Conservation (phyloP, 208 protist species). For the Trichomonas vaginalis region DNA sequence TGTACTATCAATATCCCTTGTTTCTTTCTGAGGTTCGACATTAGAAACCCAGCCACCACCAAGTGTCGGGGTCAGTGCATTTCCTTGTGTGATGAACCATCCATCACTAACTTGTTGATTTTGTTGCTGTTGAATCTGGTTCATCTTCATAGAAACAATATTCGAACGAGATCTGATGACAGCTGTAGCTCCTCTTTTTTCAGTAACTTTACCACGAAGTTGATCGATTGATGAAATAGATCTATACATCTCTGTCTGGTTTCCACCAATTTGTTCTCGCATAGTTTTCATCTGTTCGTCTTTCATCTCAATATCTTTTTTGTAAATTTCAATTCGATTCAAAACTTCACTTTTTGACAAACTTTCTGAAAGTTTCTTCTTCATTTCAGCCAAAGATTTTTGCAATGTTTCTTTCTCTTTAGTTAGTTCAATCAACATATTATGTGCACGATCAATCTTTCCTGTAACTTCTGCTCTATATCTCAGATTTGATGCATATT, state of each 20-base stretch:
- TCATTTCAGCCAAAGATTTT: background rate
- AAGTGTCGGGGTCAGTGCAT: background rate
- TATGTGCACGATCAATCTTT: background rate
- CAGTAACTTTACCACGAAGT: background rate
- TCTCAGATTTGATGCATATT: background rate
- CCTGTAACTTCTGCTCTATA: background rate
- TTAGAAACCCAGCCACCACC: background rate
- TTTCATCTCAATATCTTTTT: background rate
- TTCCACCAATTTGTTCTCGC: background rate
- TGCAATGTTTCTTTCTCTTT: background rate
- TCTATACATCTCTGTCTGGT: background rate
- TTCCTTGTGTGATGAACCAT: background rate
- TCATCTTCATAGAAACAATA: background rate
- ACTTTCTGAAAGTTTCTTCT: background rate
- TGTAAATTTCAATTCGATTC: background rate
- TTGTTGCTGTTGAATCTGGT: background rate
- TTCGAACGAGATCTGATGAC: background rate
- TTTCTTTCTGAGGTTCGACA: background rate
- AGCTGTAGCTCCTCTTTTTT: background rate
- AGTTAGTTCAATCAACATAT: background rate
- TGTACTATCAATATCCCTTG: background rate
- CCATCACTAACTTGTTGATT: background rate
- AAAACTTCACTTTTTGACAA: too few relatives aligned
- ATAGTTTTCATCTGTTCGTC: background rate
- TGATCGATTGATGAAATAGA: too few relatives aligned